These are phyloP conservation scores for Agrocybe praecox DNA, from an alignment of 768 basidiomycete species.

Conservation along the genomic window DNA sequence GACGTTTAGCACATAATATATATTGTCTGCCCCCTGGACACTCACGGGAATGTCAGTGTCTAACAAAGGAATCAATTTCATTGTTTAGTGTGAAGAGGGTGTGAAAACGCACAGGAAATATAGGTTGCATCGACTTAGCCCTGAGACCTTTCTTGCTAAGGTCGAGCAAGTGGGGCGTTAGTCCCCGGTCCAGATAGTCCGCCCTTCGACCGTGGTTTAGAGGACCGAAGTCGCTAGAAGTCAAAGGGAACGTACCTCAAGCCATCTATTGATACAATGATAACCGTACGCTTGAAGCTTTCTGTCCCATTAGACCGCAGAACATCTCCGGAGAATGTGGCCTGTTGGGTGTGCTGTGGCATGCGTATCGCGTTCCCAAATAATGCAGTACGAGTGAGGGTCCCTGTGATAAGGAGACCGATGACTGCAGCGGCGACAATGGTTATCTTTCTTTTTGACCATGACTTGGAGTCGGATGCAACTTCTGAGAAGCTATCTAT, in stretches of 20 bases:
- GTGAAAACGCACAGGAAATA: slow-evolving; percentile 67
- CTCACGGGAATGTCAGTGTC: slow-evolving; percentile 92
- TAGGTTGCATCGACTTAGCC: slow-evolving; percentile 85
- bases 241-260: slow-evolving; percentile 51
- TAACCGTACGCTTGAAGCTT: slow-evolving; percentile 75
- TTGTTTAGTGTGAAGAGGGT: neutral
- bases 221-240: neutral
- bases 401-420: slow-evolving; percentile 43
- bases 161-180: slow-evolving; percentile 82
- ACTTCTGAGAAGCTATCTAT: slow-evolving; percentile 16
- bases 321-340: slow-evolving; percentile 39
- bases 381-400: slow-evolving; percentile 39
- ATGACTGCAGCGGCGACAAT: slow-evolving; percentile 41
- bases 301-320: slow-evolving; percentile 82
- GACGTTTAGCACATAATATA: slow-evolving; percentile 4
- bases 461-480: slow-evolving; percentile 16
- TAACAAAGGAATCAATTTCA: slow-evolving; percentile 27
- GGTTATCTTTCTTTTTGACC: slow-evolving; percentile 41
- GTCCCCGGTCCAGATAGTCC: slow-evolving; percentile 82
- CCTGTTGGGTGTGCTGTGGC: slow-evolving; percentile 17
- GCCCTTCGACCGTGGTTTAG: slow-evolving; percentile 47
- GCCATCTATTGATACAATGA: slow-evolving; percentile 89
- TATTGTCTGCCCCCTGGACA: slow-evolving; percentile 11
- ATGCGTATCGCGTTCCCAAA: slow-evolving; percentile 23
- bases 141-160: slow-evolving; percentile 84